A percentile compares a stretch with the other conserved stretches of the same genome.
Evolutionary conservation across 202 grass and related monocot genomes (phyloP).

Genomic region (Cymbopogon flexuosus): DNA sequence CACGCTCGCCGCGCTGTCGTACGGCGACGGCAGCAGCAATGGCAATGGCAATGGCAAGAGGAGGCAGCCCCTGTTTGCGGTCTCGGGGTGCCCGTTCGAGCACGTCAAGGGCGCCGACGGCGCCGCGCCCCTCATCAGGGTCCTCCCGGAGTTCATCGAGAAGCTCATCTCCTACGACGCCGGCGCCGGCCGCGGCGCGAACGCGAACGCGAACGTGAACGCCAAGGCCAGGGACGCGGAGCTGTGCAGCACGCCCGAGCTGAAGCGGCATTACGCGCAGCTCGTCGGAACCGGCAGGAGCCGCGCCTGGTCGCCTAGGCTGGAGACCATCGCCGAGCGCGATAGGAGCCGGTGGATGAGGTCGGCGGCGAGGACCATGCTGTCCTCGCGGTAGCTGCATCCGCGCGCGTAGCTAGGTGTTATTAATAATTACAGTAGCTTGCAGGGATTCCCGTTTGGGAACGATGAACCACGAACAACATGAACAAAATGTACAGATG

Average conservation of each 20-base stretch:
- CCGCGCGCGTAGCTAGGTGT: too few species aligned
- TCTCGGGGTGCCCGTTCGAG: constrained; percentile 54
- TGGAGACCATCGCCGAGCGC: constrained; percentile 74
- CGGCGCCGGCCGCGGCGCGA: background rate
- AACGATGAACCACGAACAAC: background rate
- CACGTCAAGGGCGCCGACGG: constrained; percentile 65
- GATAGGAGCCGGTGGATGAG: constrained; percentile 17
- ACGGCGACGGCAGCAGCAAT: background rate
- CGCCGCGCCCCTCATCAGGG: constrained; percentile 36
- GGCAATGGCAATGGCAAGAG: too few species aligned
- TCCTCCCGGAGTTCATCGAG: constrained; percentile 72
- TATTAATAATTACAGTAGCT: background rate
- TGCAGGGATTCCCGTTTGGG: background rate
- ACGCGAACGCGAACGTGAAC: background rate
- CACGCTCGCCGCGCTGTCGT: constrained; percentile 59
- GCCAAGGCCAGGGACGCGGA: background rate
- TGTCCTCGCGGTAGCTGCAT: constrained; percentile 27
- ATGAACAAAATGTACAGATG: background rate
- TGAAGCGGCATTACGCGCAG: constrained; percentile 79
- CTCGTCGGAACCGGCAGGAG: constrained; percentile 38
- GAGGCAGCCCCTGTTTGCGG: background rate
- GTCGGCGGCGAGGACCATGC: constrained; percentile 13
- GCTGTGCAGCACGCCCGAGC: constrained; percentile 82
- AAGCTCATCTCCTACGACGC: constrained; percentile 43
- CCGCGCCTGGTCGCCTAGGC: constrained; percentile 55